Evolutionary conservation across 1,284 basidiomycete genomes (phyloP), one percentile per base, ranked within the genome.

Genomic region (Tilletia setariae): DNA sequence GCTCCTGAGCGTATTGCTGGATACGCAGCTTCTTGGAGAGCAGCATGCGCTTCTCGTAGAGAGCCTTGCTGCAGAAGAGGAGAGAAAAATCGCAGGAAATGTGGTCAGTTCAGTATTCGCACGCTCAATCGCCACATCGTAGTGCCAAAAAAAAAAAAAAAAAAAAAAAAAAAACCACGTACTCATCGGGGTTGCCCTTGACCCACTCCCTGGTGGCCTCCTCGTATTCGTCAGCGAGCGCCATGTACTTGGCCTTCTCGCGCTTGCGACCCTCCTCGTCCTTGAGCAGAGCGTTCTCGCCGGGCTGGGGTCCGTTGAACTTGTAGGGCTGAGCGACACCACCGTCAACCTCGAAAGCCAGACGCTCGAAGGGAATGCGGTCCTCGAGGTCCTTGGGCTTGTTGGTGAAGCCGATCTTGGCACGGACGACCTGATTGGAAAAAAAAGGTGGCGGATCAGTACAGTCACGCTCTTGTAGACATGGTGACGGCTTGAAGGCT

Each of bases 1-100:
- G 82, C 63, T 84, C 83, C 51, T 79, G 68, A 42, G 79, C 79
- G 64, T 76, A 79, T 65, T 82, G 83, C 7, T 82, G 80, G 0
- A 80, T 72, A 16, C 83, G 78, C 62, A 84, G 74, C 67, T 78
- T 73, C 72, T 79, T 75, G 43, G 81, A 75, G n/a, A 77, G 63
- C n/a, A 79, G 65, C n/a, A 74, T 67, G 9, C 83, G 80, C 68
- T 77, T 66, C 46, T 77, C 72, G 4, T 21, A 51, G 2, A 76
- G 51, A 7, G 70, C 63, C n/a, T 70, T 30, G 43, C 67, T 67
- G 59, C 6, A 67, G 53, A n/a, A 40, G 32, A 21, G 15, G 25
- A 23, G 42, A n/a, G 8, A 4, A 40, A 40, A 40, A 40, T 4
- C 35, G n/a, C n/a, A n/a, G n/a, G n/a, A n/a, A n/a, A n/a, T n/a